Evolutionary conservation across 495 filamentous ascomycete genomes (phyloP), one percentile per base, ranked within the genome.

Genomic region (Aspergillus steynii): DNA sequence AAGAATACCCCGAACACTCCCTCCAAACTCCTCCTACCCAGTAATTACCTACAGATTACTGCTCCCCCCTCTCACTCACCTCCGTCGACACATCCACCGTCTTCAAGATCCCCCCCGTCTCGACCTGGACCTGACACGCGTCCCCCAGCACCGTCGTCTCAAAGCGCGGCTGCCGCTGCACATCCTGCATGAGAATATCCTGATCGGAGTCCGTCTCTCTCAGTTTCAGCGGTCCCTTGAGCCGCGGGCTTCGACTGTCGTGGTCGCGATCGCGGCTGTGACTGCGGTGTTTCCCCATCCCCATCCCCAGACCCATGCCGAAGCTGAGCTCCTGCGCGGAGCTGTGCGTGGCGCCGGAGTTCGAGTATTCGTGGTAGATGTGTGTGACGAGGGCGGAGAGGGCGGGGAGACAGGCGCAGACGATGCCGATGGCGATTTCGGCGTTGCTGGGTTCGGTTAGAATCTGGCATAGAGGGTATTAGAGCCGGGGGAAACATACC

Each of bases 371-470:
- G 50, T 57, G 55, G 31, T 59, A 55, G 42, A 63, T 34, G n/a
- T 61, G 64, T 14, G 54, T 60, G 37, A 70, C 15, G 48, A 74
- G 63, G 10, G 68, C 73, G 2, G 70, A 74, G 47, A 78, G 61
- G 28, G 74, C 68, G 10, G 76, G 76, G 20, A 77, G 69, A 58
- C 74, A 76, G 53, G 74, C 73, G 53, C 74, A 76, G 55, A 79
- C 73, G 9, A 79, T 61, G 12, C 74, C 76, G 57, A 79, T 71
- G 31, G 72, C 67, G 49, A 74, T 61, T 66, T 79, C 75, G 31
- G 74, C 75, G 42, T 74, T 75, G 2, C 61, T 63, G 31, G 28
- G 15, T 20, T 1, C 2, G n/a, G 25, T 26, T 20, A 20, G 7
- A 20, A 14, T 7, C 32, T 4, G 48, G 27, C 25, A n/a, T 32